phyloP scores from a whole-genome alignment of 1,284 basidiomycete species.

The Chiua sp. region DNA sequence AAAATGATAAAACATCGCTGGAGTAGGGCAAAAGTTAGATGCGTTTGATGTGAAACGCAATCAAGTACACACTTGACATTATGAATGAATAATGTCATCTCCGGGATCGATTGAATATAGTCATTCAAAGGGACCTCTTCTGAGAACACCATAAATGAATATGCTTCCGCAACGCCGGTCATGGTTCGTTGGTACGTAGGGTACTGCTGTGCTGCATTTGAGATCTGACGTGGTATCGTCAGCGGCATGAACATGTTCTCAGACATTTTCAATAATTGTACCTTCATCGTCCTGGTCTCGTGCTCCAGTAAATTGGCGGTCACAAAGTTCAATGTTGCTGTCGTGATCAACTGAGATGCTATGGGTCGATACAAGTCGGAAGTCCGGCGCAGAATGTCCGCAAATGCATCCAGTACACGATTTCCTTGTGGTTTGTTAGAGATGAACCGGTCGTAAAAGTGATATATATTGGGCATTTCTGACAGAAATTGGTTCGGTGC shows the following conservation, averaged over 20 bases:
- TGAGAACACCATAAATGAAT: slow-evolving; percentile 37
- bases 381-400: slow-evolving; percentile 27
- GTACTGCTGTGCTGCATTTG: slow-evolving; percentile 24
- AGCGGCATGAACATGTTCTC: slow-evolving; percentile 1
- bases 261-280: not conserved
- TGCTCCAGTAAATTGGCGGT: slow-evolving; percentile 36
- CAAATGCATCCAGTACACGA: slow-evolving; percentile 33
- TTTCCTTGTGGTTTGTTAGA: slow-evolving; percentile 24
- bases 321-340: slow-evolving; percentile 32
- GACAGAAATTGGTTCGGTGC: slow-evolving; percentile 6
- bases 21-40: not conserved
- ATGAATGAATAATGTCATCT: slow-evolving; percentile 35
- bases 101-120: slow-evolving; percentile 43
- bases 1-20: slow-evolving; percentile 49
- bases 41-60: not conserved
- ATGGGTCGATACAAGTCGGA: slow-evolving; percentile 22
- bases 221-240: slow-evolving; percentile 16
- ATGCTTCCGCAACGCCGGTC: slow-evolving; percentile 36
- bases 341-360: slow-evolving; percentile 33
- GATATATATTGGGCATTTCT: slow-evolving; percentile 25
- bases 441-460: slow-evolving; percentile 37
- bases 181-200: slow-evolving; percentile 37
- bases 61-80: slow-evolving; percentile 37
- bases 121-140: slow-evolving; percentile 25
- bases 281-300: slow-evolving; percentile 32